phyloP scores from a whole-genome alignment of 208 protist genomes.

The Entamoeba histolytica region DNA sequence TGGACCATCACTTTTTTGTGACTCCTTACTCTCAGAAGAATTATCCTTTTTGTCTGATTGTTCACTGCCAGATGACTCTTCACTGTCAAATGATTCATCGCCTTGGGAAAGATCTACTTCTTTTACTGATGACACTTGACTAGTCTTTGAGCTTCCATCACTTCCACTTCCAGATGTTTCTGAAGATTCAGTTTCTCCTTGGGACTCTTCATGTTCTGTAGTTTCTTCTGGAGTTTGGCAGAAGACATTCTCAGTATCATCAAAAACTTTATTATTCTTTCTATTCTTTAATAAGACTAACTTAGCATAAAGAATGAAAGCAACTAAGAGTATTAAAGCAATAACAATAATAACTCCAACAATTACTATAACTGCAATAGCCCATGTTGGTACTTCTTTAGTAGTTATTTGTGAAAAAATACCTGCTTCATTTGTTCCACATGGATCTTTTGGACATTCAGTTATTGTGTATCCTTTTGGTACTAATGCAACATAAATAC shows the following conservation, averaged over 20 bases:
- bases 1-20: too few relatives aligned
- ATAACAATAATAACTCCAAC: not conserved
- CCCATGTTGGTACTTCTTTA: not conserved
- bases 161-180: too few relatives aligned
- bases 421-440: not conserved
- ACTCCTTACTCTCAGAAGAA: too few relatives aligned
- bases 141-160: too few relatives aligned
- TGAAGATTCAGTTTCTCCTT: too few relatives aligned
- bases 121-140: too few relatives aligned
- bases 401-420: not conserved
- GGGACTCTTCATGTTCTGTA: too few relatives aligned
- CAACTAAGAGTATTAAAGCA: not conserved
- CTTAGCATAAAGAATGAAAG: not conserved
- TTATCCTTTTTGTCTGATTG: too few relatives aligned
- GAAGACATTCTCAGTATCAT: not conserved
- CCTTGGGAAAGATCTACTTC: too few relatives aligned
- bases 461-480: not conserved
- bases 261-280: not conserved
- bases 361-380: not conserved
- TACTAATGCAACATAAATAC: not conserved
- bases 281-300: not conserved
- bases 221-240: too few relatives aligned
- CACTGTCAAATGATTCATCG: too few relatives aligned
- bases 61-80: too few relatives aligned
- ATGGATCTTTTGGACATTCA: not conserved